Conservation (phyloP, 768 basidiomycete genomes). For the Suillus weaverae region DNA sequence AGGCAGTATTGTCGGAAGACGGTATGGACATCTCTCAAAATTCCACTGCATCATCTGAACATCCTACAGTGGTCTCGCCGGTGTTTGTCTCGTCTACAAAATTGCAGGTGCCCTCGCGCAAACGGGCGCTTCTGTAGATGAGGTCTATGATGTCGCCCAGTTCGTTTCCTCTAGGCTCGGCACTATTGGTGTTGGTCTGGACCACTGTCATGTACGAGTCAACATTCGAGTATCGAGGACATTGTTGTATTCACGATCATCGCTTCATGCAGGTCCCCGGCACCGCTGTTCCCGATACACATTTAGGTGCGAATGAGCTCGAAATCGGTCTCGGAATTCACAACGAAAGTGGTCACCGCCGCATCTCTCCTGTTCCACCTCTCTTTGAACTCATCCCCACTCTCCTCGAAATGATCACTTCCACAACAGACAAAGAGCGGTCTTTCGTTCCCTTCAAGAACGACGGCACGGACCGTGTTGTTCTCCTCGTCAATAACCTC, state of each 20-base stretch:
- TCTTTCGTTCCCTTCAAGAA: slow-evolving; percentile 73
- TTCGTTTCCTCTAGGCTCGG: slow-evolving; percentile 66
- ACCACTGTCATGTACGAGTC: slow-evolving; percentile 77
- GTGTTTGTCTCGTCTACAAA: slow-evolving; percentile 85
- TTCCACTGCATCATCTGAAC: not conserved
- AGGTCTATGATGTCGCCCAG: slow-evolving; percentile 66
- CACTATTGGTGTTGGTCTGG: slow-evolving; percentile 84
- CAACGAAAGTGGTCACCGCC: slow-evolving; percentile 78
- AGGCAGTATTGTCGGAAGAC: slow-evolving; percentile 81
- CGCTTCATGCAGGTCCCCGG: slow-evolving; percentile 65
- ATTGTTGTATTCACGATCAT: not conserved
- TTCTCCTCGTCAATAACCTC: slow-evolving; percentile 85
- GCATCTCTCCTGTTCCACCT: slow-evolving; percentile 69
- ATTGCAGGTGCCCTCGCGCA: slow-evolving; percentile 82
- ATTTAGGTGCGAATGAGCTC: slow-evolving; percentile 62
- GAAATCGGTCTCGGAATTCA: slow-evolving; percentile 93
- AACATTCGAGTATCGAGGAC: not conserved
- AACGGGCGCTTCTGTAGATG: slow-evolving; percentile 63
- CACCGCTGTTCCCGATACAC: slow-evolving; percentile 56
- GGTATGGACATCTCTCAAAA: slow-evolving; percentile 38
- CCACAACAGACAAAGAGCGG: slow-evolving; percentile 73
- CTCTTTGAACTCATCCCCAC: slow-evolving; percentile 68
- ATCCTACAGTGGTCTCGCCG: slow-evolving; percentile 67
- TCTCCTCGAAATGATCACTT: slow-evolving; percentile 68
- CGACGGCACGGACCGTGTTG: slow-evolving; percentile 63